Base-by-base conservation (phyloP, 2,329 filamentous ascomycete genomes). In the Colletotrichum sp. region DNA sequence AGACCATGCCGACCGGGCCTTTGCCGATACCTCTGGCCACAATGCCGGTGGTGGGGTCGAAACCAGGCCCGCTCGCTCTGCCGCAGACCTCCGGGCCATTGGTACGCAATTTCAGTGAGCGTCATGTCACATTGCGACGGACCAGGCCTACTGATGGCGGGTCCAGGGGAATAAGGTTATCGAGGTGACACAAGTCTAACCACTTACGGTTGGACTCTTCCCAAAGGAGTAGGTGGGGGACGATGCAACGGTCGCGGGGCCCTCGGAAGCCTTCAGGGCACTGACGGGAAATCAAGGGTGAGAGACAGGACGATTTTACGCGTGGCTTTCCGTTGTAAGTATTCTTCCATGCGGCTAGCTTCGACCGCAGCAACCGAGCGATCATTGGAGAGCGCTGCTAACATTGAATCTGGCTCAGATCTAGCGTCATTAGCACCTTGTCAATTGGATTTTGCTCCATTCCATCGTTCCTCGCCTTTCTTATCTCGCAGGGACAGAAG, bases 401-500 rank as follows among this genome's bases (percentile, higher is more conserved):
- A 48, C 18, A 4, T 21, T 21, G 43, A 7, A 48, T 12, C 1
- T 21, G n/a, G 43, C 43, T 48, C 9, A 48, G 43, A 21, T 4
- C 0, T 48, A 48, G 43, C 39, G 39, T n/a, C 18, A 48, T 0
- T 48, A n/a, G 39, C 3, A 48, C 3, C 3, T 12, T 12, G 18
- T n/a, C 39, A 48, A 48, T 13, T 12, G 39, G 2, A 48, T 1
- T 12, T 48, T 48, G 9, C 4, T n/a, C 2, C 9, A 3, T 48
- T 48, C 18, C 2, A 2, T 21, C 39, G 18, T 1, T 48, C 7
- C 18, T 3, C 18, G 3, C 5, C 3, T 4, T n/a, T 7, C 18
- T n/a, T 5, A 21, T 7, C 43, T 48, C 10, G 4, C 43, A n/a
- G 16, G n/a, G 10, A 1, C 43, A 0, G 0, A 7, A 48, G 7